These are phyloP conservation scores for Cryomyces minteri DNA, from an alignment of 495 filamentous ascomycete genomes.

Conservation along the genomic window DNA sequence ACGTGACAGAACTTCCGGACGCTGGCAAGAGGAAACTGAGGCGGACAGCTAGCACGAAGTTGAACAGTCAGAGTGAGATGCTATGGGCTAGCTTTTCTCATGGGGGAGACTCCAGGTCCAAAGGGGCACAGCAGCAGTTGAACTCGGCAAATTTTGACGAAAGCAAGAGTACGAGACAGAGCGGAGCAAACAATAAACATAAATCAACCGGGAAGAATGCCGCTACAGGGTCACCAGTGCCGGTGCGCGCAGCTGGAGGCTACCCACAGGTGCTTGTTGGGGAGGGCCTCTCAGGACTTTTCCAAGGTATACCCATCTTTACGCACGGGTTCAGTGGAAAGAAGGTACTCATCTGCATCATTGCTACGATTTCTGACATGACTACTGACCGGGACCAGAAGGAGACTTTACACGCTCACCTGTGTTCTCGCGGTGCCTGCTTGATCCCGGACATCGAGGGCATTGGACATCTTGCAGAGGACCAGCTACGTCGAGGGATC, in stretches of 20 bases:
- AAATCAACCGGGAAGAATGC: not conserved
- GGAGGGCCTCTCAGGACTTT: slow-evolving; percentile 21
- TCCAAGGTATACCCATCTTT: slow-evolving; percentile 39
- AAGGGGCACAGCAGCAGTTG: not conserved
- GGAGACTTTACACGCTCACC: slow-evolving; percentile 30
- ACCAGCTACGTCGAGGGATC: slow-evolving; percentile 9
- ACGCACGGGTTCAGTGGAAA: slow-evolving; percentile 44
- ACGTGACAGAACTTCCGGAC: slow-evolving; percentile 10
- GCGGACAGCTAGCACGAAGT: slow-evolving; percentile 58
- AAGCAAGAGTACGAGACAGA: not conserved
- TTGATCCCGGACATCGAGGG: slow-evolving; percentile 16
- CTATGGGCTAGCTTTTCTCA: slow-evolving; percentile 82
- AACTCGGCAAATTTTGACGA: not conserved
- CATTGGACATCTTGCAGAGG: slow-evolving; percentile 1
- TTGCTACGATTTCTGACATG: not conserved
- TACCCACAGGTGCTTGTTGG: not conserved
- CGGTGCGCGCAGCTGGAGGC: not conserved
- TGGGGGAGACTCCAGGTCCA: slow-evolving; percentile 11
- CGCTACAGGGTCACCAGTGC: not conserved
- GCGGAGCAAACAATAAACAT: not conserved
- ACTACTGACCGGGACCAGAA: slow-evolving; percentile 9
- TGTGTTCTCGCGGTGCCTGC: slow-evolving; percentile 33
- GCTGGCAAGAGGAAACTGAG: slow-evolving; percentile 53
- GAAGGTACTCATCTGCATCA: slow-evolving; percentile 20
- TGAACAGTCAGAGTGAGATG: slow-evolving; percentile 58